Conservation (phyloP, 768 basidiomycete species). For the Boletus sensibilis region DNA sequence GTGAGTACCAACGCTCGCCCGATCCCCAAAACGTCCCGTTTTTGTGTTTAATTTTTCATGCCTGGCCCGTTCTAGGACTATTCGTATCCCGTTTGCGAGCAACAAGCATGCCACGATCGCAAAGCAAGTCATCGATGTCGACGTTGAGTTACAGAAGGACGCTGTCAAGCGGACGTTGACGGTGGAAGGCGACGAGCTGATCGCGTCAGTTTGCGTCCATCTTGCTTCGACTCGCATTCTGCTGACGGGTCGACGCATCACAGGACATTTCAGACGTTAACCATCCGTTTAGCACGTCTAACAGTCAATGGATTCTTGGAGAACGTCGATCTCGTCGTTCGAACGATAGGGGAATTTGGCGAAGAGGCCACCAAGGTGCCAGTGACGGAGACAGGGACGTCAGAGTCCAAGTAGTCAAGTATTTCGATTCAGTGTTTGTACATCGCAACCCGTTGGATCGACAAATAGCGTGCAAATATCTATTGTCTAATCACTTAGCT, state of each 20-base stretch:
- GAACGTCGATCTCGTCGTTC: constrained; percentile 81
- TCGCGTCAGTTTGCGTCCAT: constrained; percentile 58
- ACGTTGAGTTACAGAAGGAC: constrained; percentile 77
- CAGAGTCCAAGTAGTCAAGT: constrained; percentile 12
- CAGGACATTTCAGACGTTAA: constrained; percentile 75
- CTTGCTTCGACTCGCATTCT: not conserved
- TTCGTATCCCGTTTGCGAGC: constrained; percentile 77
- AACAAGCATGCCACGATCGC: constrained; percentile 76
- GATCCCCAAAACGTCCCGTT: not conserved
- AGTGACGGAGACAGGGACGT: not conserved
- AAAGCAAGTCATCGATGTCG: constrained; percentile 82
- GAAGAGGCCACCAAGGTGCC: constrained; percentile 50
- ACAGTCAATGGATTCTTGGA: constrained; percentile 86
- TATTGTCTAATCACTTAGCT: constrained; percentile 25
- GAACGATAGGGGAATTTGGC: constrained; percentile 79
- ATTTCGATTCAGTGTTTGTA: constrained; percentile 12
- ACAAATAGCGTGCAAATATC: constrained; percentile 17
- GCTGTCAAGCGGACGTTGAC: constrained; percentile 72
- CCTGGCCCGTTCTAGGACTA: constrained; percentile 42
- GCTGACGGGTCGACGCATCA: constrained; percentile 1
- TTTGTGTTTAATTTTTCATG: not conserved
- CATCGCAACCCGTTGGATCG: constrained; percentile 15
- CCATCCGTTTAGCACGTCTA: constrained; percentile 81
- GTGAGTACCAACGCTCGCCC: constrained; percentile 34
- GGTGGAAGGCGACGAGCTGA: constrained; percentile 64